phyloP scores from a whole-genome alignment of 306 rosid species.

The Mimosa pudica region DNA sequence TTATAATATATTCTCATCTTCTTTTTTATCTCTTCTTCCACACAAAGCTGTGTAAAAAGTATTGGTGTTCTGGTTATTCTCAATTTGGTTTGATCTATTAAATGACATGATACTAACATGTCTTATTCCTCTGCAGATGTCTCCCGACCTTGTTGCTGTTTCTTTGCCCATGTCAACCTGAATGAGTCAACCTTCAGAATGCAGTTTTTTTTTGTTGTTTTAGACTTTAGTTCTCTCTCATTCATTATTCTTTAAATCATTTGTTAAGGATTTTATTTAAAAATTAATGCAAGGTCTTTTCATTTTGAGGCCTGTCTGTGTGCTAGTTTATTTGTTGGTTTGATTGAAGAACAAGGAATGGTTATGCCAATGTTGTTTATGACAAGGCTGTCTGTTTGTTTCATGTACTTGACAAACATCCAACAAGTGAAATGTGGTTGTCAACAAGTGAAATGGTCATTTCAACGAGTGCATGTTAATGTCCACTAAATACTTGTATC shows the following conservation, averaged over 20 bases:
- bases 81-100: not conserved
- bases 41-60: not conserved
- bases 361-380: not conserved
- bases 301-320: not conserved
- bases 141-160: not conserved
- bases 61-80: not conserved
- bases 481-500: too few species aligned
- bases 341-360: not conserved
- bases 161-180: not conserved
- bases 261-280: not conserved
- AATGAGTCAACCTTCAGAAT: not conserved
- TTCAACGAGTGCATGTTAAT: too few species aligned
- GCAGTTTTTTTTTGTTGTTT: too few species aligned
- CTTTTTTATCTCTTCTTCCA: not conserved
- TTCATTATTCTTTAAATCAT: not conserved
- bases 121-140: not conserved
- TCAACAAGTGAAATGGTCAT: too few species aligned
- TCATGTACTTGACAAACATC: too few species aligned
- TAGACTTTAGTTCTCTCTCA: not conserved
- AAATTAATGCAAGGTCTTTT: not conserved
- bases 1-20: too few species aligned
- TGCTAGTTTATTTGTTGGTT: not conserved
- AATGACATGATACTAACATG: not conserved
- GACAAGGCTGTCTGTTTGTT: too few species aligned
- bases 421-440: too few species aligned